Percentiles rank a stretch among this genome's conserved stretches.
Evolutionary conservation across 306 rosid genomes (phyloP).

Genomic region (Delonix regia): DNA sequence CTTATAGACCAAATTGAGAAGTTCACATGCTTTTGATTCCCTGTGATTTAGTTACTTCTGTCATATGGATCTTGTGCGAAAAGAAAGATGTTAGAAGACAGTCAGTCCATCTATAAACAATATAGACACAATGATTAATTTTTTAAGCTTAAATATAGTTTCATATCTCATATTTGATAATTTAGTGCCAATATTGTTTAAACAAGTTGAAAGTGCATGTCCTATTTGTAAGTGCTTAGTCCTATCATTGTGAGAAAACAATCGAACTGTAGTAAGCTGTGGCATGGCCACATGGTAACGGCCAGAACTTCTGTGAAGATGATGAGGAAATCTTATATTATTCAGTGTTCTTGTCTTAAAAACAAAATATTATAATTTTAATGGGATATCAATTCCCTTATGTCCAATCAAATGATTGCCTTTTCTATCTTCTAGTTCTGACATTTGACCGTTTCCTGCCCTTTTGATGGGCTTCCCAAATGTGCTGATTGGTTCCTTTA

Average conservation of each 20-base stretch:
- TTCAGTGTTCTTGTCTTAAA: conserved; percentile 5
- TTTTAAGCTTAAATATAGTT: conserved; percentile 3
- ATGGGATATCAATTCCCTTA: not conserved
- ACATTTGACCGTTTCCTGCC: conserved; percentile 12
- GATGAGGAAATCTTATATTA: conserved; percentile 1
- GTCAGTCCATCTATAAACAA: not conserved
- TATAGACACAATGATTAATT: not conserved
- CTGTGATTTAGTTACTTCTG: not conserved
- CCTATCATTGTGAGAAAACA: conserved; percentile 17
- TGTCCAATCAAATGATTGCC: not conserved
- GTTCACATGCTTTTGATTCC: not conserved
- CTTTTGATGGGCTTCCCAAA: conserved; percentile 17
- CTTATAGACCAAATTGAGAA: conserved; percentile 17
- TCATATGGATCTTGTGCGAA: not conserved
- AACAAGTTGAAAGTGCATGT: not conserved
- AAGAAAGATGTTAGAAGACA: not conserved
- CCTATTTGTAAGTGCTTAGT: not conserved
- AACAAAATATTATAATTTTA: not conserved
- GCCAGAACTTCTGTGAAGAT: conserved; percentile 8
- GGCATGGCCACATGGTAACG: no score
- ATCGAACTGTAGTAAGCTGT: not conserved
- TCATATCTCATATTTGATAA: conserved; percentile 9
- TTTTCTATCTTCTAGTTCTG: conserved; percentile 14
- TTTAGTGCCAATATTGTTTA: not conserved
- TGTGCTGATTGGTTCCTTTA: conserved; percentile 34